These are phyloP conservation scores for Tolypocladium album DNA, from an alignment of 2,329 filamentous ascomycete species.

Conservation along the genomic window DNA sequence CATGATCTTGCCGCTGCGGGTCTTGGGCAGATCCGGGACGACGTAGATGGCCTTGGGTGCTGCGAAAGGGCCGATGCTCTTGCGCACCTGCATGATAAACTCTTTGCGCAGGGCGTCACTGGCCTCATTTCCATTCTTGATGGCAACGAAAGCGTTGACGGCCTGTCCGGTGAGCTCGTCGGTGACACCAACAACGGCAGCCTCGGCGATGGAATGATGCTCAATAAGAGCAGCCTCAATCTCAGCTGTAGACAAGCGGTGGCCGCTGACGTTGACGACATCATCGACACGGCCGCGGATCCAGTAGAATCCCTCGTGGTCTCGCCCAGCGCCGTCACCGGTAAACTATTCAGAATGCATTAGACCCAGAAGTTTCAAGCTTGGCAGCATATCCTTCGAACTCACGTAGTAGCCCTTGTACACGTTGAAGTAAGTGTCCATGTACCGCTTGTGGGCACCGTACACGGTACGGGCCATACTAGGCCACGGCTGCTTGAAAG, in stretches of 20 bases:
- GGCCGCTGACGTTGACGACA: conserved; percentile 94
- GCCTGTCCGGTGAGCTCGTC: conserved; percentile 96
- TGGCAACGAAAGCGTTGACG: conserved; percentile 89
- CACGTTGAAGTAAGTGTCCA: conserved; percentile 96
- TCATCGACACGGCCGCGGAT: conserved; percentile 97
- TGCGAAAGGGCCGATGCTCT: conserved; percentile 95
- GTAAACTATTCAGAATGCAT: conserved; percentile 51
- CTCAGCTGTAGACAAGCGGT: conserved; percentile 92
- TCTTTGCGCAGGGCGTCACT: conserved; percentile 83
- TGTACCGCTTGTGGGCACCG: conserved; percentile 95
- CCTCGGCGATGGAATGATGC: conserved; percentile 81
- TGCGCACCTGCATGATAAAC: conserved; percentile 85
- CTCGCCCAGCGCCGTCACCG: conserved; percentile 86
- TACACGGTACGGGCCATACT: conserved; percentile 98
- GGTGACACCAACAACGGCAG: conserved; percentile 83
- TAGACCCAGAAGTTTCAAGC: neutral
- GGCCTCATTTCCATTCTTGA: conserved; percentile 74
- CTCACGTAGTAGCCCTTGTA: conserved; percentile 97
- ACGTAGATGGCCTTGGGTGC: conserved; percentile 89
- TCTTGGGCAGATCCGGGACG: conserved; percentile 93
- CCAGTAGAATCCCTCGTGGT: conserved; percentile 99
- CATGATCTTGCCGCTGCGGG: conserved; percentile 98
- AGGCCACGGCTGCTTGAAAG: conserved; percentile 96
- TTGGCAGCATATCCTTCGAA: conserved; percentile 8
- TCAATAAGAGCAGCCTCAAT: conserved; percentile 96